A percentile compares a stretch with the other conserved stretches of the same genome.
Evolutionary conservation across 257 asterid species (phyloP).

Genomic region (Fraxinus pennsylvanica): DNA sequence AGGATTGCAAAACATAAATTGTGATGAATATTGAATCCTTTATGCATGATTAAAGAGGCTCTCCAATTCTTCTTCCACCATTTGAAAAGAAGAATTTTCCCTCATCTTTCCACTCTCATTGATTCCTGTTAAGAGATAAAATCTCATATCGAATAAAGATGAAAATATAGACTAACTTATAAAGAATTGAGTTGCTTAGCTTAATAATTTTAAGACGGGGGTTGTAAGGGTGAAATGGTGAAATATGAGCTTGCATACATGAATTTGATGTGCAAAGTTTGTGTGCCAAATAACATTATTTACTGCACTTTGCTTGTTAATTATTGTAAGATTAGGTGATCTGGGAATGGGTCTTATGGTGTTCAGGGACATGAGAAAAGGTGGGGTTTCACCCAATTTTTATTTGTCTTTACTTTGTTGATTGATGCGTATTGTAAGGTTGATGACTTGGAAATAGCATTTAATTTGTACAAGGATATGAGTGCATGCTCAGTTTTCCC

Average conservation of each 20-base stretch:
- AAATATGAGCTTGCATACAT: constrained; percentile 12
- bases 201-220: no score
- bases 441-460: constrained; percentile 24
- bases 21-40: no score
- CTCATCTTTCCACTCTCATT: constrained; percentile 13
- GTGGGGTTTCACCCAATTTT: constrained; percentile 5
- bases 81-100: constrained; percentile 15
- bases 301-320: constrained; percentile 20
- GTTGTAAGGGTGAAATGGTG: constrained; percentile 15
- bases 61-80: no score
- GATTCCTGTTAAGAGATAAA: no score
- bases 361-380: constrained; percentile 16
- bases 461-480: constrained; percentile 19
- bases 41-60: no score
- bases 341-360: neutral
- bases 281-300: constrained; percentile 20
- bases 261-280: constrained; percentile 25
- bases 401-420: constrained; percentile 11
- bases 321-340: constrained; percentile 16
- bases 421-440: constrained; percentile 22
- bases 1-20: no score
- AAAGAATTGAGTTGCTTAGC: no score
- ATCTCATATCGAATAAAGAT: no score
- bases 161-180: no score
- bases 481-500: neutral